These are phyloP conservation scores for Trifolium subterraneum DNA, from an alignment of 306 rosid genomes.

Conservation along the genomic window DNA sequence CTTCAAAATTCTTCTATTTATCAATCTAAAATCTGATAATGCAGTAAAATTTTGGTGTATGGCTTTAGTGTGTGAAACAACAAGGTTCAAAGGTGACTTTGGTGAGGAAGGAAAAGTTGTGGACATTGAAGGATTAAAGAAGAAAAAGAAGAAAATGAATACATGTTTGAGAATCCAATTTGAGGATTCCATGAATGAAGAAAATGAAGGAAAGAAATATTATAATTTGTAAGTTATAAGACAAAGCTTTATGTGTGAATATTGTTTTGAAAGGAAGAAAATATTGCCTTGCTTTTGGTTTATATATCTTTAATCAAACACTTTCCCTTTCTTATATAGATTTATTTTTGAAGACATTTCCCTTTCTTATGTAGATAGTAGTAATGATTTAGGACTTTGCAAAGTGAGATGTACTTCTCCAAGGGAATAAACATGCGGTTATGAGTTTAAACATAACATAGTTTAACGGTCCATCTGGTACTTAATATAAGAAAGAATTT, in stretches of 20 bases:
- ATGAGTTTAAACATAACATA: too few species aligned
- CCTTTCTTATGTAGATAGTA: not conserved
- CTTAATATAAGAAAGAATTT: too few species aligned
- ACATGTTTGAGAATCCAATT: not conserved
- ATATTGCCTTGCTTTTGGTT: not conserved
- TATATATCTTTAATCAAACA: not conserved
- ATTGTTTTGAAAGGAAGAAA: not conserved
- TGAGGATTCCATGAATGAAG: not conserved
- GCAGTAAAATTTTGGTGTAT: slow-evolving; percentile 66
- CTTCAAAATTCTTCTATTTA: slow-evolving; percentile 59
- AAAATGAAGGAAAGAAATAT: not conserved
- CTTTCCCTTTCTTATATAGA: not conserved
- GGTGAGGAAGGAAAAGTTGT: not conserved
- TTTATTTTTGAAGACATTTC: not conserved
- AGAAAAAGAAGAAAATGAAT: not conserved
- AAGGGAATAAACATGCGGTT: not conserved
- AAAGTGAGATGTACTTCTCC: not conserved
- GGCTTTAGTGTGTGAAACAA: not conserved
- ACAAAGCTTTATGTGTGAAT: not conserved
- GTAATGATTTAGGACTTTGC: not conserved
- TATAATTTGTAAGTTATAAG: not conserved
- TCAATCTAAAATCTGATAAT: slow-evolving; percentile 63
- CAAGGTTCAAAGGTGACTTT: not conserved
- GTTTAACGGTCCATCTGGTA: too few species aligned
- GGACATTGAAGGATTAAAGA: not conserved